A percentile compares a stretch with the other conserved stretches of the same genome.
These are phyloP conservation scores for Neospermospora avenae DNA, from an alignment of 2,329 filamentous ascomycete genomes.

Conservation along the genomic window DNA sequence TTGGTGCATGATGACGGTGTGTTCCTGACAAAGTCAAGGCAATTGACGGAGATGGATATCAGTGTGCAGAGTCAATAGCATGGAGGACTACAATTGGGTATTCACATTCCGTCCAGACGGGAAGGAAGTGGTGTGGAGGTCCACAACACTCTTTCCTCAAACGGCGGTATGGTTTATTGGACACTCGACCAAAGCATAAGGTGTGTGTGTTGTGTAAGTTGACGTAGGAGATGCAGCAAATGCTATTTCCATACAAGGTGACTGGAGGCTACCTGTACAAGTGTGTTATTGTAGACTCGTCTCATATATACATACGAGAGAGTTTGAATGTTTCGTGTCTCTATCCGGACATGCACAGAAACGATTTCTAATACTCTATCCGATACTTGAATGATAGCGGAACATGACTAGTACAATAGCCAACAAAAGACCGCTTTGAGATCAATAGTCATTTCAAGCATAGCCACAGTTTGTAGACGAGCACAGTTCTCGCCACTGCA, in stretches of 20 bases:
- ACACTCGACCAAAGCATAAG: not conserved
- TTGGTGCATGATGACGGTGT: constrained; percentile 3
- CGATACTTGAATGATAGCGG: not conserved
- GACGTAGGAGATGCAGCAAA: not conserved
- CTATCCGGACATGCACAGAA: not conserved
- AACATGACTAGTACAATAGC: not conserved
- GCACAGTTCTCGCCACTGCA: not conserved
- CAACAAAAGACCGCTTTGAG: not conserved
- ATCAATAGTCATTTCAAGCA: not conserved
- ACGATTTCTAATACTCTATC: not conserved
- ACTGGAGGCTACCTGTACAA: not conserved
- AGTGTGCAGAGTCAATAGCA: not conserved
- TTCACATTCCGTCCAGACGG: not conserved
- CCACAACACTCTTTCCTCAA: not conserved
- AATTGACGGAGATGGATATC: not conserved
- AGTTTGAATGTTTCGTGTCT: not conserved
- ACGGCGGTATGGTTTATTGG: not conserved
- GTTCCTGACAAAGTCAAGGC: not conserved
- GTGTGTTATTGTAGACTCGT: not conserved
- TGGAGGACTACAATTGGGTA: not conserved
- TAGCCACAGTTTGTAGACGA: not conserved
- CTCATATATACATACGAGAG: not conserved
- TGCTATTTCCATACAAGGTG: not conserved
- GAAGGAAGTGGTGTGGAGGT: constrained; percentile 1
- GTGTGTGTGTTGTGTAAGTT: not conserved